Conservation (phyloP, 345 rosid genomes). For the Gossypium raimondii region DNA sequence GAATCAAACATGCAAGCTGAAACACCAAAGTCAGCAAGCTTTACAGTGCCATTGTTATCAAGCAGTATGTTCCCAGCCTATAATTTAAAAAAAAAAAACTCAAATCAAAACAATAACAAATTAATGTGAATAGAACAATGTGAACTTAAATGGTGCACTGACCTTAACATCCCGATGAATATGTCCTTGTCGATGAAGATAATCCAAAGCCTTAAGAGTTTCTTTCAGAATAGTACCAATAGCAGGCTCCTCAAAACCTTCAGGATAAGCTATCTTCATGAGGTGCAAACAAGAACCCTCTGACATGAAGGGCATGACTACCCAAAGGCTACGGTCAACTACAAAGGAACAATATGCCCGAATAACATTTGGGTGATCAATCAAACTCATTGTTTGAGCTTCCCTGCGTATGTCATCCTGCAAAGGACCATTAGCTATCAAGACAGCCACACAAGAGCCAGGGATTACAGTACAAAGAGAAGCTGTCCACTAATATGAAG, state of each 20-base stretch:
- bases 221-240: slow-evolving; percentile 86
- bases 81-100: slow-evolving; percentile 7
- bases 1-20: slow-evolving; percentile 98
- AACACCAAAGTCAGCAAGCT: slow-evolving; percentile 98
- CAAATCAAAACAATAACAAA: slow-evolving; percentile 2
- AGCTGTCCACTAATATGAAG: neutral
- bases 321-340: slow-evolving; percentile 85
- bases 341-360: slow-evolving; percentile 89
- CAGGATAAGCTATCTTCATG: slow-evolving; percentile 86
- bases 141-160: slow-evolving; percentile 13
- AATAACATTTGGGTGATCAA: slow-evolving; percentile 93
- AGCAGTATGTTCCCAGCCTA: slow-evolving; percentile 99
- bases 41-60: slow-evolving; percentile 71
- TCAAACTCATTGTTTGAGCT: slow-evolving; percentile 96
- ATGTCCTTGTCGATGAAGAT: slow-evolving; percentile 95
- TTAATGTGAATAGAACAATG: neutral
- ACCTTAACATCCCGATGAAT: slow-evolving; percentile 99
- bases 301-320: slow-evolving; percentile 96
- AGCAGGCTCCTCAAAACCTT: slow-evolving; percentile 93
- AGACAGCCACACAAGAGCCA: neutral
- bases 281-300: slow-evolving; percentile 99
- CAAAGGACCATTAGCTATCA: slow-evolving; percentile 15
- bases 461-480: neutral
- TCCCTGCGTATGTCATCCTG: slow-evolving; percentile 96
- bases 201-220: slow-evolving; percentile 93